Evolutionary conservation across 2,329 filamentous ascomycete species (phyloP), one percentile per base, ranked within the genome.

Genomic region (Ceratocystis huliohia): DNA sequence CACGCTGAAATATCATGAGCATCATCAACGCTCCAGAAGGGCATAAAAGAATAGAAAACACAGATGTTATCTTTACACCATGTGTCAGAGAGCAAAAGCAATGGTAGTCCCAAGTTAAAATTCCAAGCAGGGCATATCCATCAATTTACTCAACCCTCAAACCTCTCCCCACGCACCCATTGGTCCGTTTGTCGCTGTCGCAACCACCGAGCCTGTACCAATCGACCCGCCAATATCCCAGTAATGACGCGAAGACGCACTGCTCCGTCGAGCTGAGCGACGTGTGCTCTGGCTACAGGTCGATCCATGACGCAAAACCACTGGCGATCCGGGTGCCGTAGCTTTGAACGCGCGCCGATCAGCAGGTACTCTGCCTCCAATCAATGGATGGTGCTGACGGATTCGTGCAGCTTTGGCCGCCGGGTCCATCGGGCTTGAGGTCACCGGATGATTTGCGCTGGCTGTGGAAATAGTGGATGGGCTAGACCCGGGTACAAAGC

Each of bases 251-350:
- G 86, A 89, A 57, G 88, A 92, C 44, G 84, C 82, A 70, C 84
- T 87, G 71, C 85, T 89, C 64, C 82, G 79, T 71, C 81, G 80
- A 48, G 84, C 86, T 44, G 84, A 89, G 71, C 87, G 85, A 74
- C 88, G 87, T 6, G 89, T 90, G 74, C 89, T 95, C 76, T 96
- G 90, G 73, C 89, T 96, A 74, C 91, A 96, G 74, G 89, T 95
- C 67, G 85, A 77, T 75, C 77, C 74, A 69, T 81, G 80, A 74
- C 77, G 79, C 69, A 80, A 75, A 22, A 75, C 75, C 64, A 77
- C 76, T 30, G 81, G 78, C 70, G 78, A 81, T 30, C 76, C 74
- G 28, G 82, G 81, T 68, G 78, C 77, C 68, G 76, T 78, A 56
- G 78, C 77, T 76, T 82, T 85, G 74, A 84, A 84, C 30, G 78